These are phyloP conservation scores for Kwoniella botswanensis DNA, from an alignment of 768 basidiomycete genomes.

Conservation along the genomic window DNA sequence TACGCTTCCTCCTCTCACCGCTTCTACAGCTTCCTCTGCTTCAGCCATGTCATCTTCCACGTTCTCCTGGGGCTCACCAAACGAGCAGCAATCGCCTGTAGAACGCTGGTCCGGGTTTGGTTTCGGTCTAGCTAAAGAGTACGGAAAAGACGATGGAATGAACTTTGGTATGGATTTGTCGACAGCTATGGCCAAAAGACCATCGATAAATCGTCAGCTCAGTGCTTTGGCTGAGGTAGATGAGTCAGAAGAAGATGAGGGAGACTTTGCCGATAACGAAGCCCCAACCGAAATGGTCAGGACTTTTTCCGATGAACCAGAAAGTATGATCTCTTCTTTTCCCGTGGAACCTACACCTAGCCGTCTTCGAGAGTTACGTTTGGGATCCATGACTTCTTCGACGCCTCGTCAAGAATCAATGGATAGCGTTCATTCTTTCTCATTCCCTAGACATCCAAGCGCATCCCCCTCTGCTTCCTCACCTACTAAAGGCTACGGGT, in stretches of 20 bases:
- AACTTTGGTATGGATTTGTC: constrained; percentile 24
- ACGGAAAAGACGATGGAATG: constrained; percentile 21
- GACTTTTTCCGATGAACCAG: constrained; percentile 14
- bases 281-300: constrained; percentile 6
- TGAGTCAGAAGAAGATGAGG: constrained; percentile 45
- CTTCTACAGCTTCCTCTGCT: constrained; percentile 16
- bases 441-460: constrained; percentile 10
- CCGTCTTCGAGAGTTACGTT: constrained; percentile 33
- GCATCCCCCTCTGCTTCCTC: constrained; percentile 19
- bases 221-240: constrained; percentile 50
- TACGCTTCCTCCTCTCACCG: constrained; percentile 19
- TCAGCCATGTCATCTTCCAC: constrained; percentile 12
- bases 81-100: constrained; percentile 26
- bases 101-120: constrained; percentile 31
- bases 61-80: constrained; percentile 24
- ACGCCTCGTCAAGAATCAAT: constrained; percentile 22
- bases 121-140: constrained; percentile 28
- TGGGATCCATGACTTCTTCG: constrained; percentile 24
- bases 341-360: constrained; percentile 19
- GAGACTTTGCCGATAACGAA: constrained; percentile 9
- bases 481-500: constrained; percentile 45
- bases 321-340: not conserved
- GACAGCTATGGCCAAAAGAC: constrained; percentile 31
- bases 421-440: constrained; percentile 24
- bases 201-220: constrained; percentile 34